A percentile compares a stretch with the other conserved stretches of the same genome.
Evolutionary conservation across 805 yeast genomes (phyloP).

Genomic region (Pichia sporocuriosa): DNA sequence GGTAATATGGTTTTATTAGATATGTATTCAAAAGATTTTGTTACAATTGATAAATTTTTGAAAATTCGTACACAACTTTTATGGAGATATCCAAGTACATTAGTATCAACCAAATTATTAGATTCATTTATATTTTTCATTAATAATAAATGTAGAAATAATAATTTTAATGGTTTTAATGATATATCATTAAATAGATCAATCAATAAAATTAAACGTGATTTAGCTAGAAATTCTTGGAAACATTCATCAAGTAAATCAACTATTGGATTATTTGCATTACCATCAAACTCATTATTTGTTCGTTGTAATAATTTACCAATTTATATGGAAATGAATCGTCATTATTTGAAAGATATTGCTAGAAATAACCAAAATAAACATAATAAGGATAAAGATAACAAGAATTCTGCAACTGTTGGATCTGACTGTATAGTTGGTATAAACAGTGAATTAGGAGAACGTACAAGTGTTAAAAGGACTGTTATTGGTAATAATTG

Average conservation of each 20-base stretch:
- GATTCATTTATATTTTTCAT: conserved; percentile 70
- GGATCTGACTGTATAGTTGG: conserved; percentile 88
- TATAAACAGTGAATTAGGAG: conserved; percentile 59
- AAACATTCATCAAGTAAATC: conserved; percentile 54
- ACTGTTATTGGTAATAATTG: conserved; percentile 74
- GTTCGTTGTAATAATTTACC: conserved; percentile 72
- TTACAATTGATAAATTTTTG: conserved; percentile 64
- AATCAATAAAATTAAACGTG: conserved; percentile 67
- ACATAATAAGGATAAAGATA: conserved; percentile 30
- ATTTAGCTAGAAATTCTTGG: conserved; percentile 90
- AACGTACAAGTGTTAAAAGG: conserved; percentile 78
- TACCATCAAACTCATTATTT: conserved; percentile 66
- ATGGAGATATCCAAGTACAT: conserved; percentile 79
- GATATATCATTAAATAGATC: conserved; percentile 35
- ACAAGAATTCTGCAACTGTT: conserved; percentile 53
- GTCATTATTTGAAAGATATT: conserved; percentile 61
- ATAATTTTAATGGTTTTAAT: background rate
- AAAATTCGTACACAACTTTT: conserved; percentile 78
- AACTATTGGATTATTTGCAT: conserved; percentile 58
- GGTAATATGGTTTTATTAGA: conserved; percentile 54
- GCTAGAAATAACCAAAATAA: conserved; percentile 35
- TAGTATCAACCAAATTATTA: conserved; percentile 68
- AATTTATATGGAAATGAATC: conserved; percentile 84
- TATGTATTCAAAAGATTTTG: conserved; percentile 58
- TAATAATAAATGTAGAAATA: conserved; percentile 38